Conservation (phyloP, 108 stramenopile genomes). For the Mediolabrus comicus region DNA sequence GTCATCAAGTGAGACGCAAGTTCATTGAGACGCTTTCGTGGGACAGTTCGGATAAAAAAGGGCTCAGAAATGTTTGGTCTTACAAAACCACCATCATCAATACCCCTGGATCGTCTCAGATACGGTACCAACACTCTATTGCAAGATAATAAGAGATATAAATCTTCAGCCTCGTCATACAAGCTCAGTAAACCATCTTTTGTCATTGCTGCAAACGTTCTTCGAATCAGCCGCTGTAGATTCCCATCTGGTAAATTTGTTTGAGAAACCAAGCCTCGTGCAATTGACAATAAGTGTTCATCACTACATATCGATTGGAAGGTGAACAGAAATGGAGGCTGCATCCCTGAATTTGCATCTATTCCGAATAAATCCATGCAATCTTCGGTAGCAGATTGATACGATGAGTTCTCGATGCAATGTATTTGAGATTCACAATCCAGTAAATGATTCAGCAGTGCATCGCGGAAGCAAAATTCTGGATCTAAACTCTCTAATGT, state of each 20-base stretch:
- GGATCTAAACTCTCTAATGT: conserved; percentile 68
- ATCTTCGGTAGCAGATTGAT: conserved; percentile 26
- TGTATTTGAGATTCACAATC: conserved; percentile 42
- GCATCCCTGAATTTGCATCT: conserved; percentile 15
- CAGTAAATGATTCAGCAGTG: conserved; percentile 54
- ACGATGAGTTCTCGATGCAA: conserved; percentile 1
- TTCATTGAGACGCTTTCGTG: conserved; percentile 16
- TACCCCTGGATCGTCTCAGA: conserved; percentile 19
- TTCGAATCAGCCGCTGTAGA: conserved; percentile 32
- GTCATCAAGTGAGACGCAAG: background rate
- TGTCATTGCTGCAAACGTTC: conserved; percentile 59
- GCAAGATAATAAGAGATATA: conserved; percentile 60
- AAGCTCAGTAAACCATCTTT: conserved; percentile 67
- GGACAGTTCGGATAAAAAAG: conserved; percentile 22
- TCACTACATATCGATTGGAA: conserved; percentile 53
- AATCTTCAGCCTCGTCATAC: conserved; percentile 49
- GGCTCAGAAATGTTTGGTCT: conserved; percentile 6
- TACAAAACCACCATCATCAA: background rate
- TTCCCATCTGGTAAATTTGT: conserved; percentile 26
- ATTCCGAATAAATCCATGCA: conserved; percentile 32
- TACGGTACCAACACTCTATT: conserved; percentile 61
- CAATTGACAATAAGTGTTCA: conserved; percentile 24
- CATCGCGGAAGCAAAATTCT: conserved; percentile 64
- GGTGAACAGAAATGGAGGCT: conserved; percentile 47
- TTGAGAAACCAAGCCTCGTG: conserved; percentile 20